phyloP scores from a whole-genome alignment of 257 asterid genomes.

The Solanum neorickii region DNA sequence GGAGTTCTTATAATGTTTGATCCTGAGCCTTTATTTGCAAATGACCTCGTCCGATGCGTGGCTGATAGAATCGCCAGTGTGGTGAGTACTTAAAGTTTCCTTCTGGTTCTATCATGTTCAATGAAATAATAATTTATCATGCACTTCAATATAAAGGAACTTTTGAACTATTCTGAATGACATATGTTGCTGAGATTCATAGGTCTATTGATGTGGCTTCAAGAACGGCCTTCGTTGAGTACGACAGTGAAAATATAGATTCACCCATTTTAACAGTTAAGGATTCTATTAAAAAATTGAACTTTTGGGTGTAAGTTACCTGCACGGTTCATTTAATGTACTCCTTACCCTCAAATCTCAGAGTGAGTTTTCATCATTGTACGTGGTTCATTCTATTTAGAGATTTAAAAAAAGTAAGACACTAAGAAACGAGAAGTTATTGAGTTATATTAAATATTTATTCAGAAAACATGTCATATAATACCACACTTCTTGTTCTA shows the following conservation, averaged over 20 bases:
- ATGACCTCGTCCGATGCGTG: constrained; percentile 35
- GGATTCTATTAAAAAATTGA: constrained; percentile 46
- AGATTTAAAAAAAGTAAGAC: too few species aligned
- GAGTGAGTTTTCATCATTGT: too few species aligned
- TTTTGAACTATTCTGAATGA: not conserved
- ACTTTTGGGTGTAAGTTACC: not conserved
- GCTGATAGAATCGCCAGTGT: constrained; percentile 56
- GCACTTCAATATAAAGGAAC: not conserved
- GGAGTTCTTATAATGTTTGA: too few species aligned
- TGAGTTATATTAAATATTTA: too few species aligned
- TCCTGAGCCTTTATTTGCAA: constrained; percentile 26
- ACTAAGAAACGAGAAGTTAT: too few species aligned
- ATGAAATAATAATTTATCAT: not conserved
- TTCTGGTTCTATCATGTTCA: not conserved
- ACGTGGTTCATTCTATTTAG: too few species aligned
- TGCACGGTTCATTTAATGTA: too few species aligned
- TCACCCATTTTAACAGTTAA: constrained; percentile 60
- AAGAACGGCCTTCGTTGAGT: constrained; percentile 28
- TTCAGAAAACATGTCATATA: too few species aligned
- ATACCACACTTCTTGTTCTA: too few species aligned
- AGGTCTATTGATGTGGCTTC: constrained; percentile 48
- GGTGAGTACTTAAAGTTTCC: constrained; percentile 20
- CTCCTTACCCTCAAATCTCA: too few species aligned
- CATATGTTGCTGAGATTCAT: constrained; percentile 49
- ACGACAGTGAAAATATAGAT: constrained; percentile 38